Evolutionary conservation across 2,329 filamentous ascomycete species (phyloP).

Genomic region (Xylaria sp.): DNA sequence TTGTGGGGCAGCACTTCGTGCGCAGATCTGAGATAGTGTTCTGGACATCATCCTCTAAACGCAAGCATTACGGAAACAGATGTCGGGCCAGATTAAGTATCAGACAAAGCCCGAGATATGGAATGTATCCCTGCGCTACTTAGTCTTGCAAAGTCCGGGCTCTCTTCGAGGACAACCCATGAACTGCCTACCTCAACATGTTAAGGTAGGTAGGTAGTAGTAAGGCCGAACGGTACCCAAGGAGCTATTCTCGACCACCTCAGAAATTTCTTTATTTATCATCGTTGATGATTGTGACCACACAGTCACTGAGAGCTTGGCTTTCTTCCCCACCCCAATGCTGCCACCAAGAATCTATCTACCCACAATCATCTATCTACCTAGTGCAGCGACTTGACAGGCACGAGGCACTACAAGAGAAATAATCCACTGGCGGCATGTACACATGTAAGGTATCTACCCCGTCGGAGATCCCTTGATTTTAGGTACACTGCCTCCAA

Average conservation of each 20-base stretch:
- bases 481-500: background rate
- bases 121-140: background rate
- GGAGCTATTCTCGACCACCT: constrained; percentile 5
- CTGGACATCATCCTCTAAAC: background rate
- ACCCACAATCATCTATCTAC: background rate
- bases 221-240: constrained; percentile 9
- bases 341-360: constrained; percentile 18
- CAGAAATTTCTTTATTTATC: background rate
- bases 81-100: background rate
- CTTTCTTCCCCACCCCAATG: constrained; percentile 14
- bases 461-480: constrained; percentile 5
- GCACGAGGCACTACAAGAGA: background rate
- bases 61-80: background rate
- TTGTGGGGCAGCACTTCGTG: background rate
- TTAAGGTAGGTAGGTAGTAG: background rate
- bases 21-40: background rate
- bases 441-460: background rate
- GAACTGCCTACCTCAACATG: background rate
- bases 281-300: constrained; percentile 4
- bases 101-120: constrained; percentile 1
- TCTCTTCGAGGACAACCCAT: background rate
- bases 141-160: background rate
- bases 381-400: background rate
- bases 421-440: background rate
- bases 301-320: background rate